These are phyloP conservation scores for Hypoxylon sp. DNA, from an alignment of 2,329 filamentous ascomycete genomes.

Conservation along the genomic window DNA sequence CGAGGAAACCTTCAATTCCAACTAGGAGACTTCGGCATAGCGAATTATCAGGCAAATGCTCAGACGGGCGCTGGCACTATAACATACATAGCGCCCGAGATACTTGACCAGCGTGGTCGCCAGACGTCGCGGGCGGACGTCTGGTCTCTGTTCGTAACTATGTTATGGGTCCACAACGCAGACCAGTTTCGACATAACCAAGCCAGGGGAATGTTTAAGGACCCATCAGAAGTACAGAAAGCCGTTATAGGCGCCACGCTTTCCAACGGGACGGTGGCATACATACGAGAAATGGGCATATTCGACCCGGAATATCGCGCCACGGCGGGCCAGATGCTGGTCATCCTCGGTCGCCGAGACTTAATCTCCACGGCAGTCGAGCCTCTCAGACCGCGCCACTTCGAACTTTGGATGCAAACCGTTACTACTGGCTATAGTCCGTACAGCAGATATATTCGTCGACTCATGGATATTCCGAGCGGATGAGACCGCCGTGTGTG, in stretches of 20 bases:
- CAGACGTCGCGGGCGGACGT: slow-evolving; percentile 13
- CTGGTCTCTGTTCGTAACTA: slow-evolving; percentile 31
- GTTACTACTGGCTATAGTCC: background rate
- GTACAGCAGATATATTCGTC: background rate
- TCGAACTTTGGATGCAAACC: background rate
- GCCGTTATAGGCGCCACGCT: background rate
- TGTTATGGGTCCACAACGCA: slow-evolving; percentile 13
- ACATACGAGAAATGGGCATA: slow-evolving; percentile 24
- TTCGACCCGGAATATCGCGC: slow-evolving; percentile 10
- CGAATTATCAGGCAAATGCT: background rate
- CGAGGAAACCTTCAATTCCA: slow-evolving; percentile 1
- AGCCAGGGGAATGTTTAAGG: background rate
- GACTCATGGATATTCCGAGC: background rate
- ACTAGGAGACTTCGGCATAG: slow-evolving; percentile 27
- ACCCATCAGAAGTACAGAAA: too few species aligned
- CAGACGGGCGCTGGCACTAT: slow-evolving; percentile 8
- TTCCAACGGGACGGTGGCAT: background rate
- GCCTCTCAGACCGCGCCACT: background rate
- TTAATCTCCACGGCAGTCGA: background rate
- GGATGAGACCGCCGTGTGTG: background rate
- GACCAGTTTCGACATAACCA: background rate
- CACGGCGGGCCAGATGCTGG: slow-evolving; percentile 14
- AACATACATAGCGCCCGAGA: slow-evolving; percentile 17
- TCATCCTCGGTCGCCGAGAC: background rate
- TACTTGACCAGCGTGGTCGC: background rate